A percentile compares a stretch with the other conserved stretches of the same genome.
Conservation (phyloP, 1,284 basidiomycete genomes). For the Xerocomus amazonicus region DNA sequence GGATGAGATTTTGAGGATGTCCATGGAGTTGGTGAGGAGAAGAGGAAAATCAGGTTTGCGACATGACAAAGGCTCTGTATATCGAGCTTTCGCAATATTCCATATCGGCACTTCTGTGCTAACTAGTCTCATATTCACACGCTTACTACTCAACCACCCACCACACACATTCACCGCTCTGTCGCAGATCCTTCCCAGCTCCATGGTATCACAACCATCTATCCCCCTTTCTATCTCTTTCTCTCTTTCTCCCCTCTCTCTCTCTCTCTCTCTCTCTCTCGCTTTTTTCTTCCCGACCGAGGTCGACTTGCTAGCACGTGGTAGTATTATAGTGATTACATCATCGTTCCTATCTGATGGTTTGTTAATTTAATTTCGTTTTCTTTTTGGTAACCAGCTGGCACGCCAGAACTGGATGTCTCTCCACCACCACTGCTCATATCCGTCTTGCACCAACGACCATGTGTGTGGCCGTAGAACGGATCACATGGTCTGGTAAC, state of each 20-base stretch:
- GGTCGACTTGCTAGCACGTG: constrained; percentile 22
- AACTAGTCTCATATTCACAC: constrained; percentile 31
- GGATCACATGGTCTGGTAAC: background rate
- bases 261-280: background rate
- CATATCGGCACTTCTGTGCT: constrained; percentile 37
- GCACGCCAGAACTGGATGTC: constrained; percentile 14
- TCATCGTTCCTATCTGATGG: constrained; percentile 27
- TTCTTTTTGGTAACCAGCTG: constrained; percentile 9
- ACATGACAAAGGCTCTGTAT: constrained; percentile 39
- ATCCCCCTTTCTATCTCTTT: background rate
- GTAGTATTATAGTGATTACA: constrained; percentile 25
- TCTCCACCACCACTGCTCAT: constrained; percentile 15
- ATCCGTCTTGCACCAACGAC: constrained; percentile 9
- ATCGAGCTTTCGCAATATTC: constrained; percentile 39
- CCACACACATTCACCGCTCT: background rate
- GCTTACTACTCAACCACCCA: constrained; percentile 11
- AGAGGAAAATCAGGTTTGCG: constrained; percentile 34
- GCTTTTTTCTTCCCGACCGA: constrained; percentile 13
- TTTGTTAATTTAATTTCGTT: constrained; percentile 18
- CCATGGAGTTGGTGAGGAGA: constrained; percentile 33
- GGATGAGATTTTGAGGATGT: constrained; percentile 24
- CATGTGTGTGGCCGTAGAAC: background rate
- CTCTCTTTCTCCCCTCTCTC: background rate
- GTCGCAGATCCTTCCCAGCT: background rate
- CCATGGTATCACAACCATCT: no score